These are phyloP conservation scores for Trichophyton verrucosum DNA, from an alignment of 2,329 filamentous ascomycete species.

Conservation along the genomic window DNA sequence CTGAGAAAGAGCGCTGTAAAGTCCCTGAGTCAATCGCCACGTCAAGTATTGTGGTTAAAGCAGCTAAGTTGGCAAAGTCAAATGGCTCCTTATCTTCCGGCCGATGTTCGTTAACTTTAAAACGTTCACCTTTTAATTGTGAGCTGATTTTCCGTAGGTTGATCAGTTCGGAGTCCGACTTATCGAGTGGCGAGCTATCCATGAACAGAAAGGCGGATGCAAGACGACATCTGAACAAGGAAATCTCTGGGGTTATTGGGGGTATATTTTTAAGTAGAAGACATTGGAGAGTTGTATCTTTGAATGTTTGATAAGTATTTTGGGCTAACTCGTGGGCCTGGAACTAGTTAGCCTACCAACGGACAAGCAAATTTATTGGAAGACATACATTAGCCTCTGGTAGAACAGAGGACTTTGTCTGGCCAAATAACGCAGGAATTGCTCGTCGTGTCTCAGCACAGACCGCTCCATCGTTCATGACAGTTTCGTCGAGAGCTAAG, in stretches of 20 bases:
- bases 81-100: constrained; percentile 14
- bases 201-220: constrained; percentile 26
- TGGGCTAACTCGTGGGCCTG: constrained; percentile 22
- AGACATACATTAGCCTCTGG: constrained; percentile 12
- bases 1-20: constrained; percentile 15
- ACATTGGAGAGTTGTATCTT: constrained; percentile 28
- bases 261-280: constrained; percentile 31
- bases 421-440: constrained; percentile 20
- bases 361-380: not conserved
- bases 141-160: constrained; percentile 22
- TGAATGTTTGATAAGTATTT: constrained; percentile 24
- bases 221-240: constrained; percentile 31
- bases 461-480: constrained; percentile 21
- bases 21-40: constrained; percentile 57
- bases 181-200: constrained; percentile 19
- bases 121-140: constrained; percentile 21
- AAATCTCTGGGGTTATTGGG: constrained; percentile 26
- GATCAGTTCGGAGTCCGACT: constrained; percentile 19
- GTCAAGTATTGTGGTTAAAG: constrained; percentile 57
- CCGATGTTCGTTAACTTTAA: constrained; percentile 19
- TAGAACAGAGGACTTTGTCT: not conserved
- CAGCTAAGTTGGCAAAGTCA: constrained; percentile 56
- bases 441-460: constrained; percentile 25
- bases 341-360: constrained; percentile 10
- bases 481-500: constrained; percentile 25